Percentiles rank a stretch among this genome's conserved stretches.
Conservation (phyloP, 805 yeast genomes). For the Myxozyma neglecta region DNA sequence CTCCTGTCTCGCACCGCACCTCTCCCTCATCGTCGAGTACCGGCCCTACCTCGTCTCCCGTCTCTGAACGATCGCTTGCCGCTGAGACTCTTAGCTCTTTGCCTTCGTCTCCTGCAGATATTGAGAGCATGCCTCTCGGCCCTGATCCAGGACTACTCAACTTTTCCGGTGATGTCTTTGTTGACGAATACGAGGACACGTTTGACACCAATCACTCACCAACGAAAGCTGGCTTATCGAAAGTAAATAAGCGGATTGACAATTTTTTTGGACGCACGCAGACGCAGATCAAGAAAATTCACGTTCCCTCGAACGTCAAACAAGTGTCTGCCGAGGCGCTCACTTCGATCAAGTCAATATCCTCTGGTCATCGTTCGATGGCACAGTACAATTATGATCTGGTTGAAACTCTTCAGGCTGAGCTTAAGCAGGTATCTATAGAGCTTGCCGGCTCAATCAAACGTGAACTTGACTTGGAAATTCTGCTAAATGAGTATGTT, state of each 20-base stretch:
- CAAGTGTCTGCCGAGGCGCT: constrained; percentile 21
- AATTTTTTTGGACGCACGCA: constrained; percentile 19
- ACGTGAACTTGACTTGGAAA: constrained; percentile 31
- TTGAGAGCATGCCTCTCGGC: not conserved
- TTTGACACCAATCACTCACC: not conserved
- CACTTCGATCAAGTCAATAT: constrained; percentile 13
- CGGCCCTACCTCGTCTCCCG: not conserved
- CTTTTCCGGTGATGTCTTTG: not conserved
- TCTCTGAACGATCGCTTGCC: not conserved
- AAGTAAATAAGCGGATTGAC: constrained; percentile 1
- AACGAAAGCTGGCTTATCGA: not conserved
- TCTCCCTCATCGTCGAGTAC: not conserved
- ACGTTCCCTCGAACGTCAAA: constrained; percentile 17
- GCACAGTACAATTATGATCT: constrained; percentile 20
- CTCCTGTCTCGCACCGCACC: not conserved
- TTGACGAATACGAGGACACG: constrained; percentile 10
- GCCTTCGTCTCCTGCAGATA: not conserved
- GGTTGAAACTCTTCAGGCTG: constrained; percentile 20
- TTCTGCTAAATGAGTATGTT: constrained; percentile 23
- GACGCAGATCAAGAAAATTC: constrained; percentile 12
- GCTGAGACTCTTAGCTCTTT: not conserved
- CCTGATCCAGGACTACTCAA: not conserved
- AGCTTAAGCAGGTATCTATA: constrained; percentile 24
- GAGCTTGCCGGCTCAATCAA: constrained; percentile 31
- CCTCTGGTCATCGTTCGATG: not conserved